These are phyloP conservation scores for Beverwykella pulmonaria DNA, from an alignment of 495 filamentous ascomycete genomes.

Conservation along the genomic window DNA sequence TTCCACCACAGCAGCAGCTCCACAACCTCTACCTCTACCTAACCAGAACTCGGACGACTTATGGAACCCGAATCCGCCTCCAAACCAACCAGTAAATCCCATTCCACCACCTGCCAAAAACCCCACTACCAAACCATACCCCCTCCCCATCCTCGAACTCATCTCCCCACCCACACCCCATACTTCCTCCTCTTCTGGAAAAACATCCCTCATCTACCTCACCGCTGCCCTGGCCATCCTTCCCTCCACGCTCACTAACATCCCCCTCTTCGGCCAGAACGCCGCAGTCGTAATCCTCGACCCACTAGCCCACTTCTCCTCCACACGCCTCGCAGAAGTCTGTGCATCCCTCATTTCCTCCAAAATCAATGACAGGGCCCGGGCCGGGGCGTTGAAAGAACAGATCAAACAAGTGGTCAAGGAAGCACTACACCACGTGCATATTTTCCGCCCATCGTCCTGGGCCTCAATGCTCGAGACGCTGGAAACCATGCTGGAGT, in stretches of 20 bases:
- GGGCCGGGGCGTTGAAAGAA: neutral
- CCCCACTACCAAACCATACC: slow-evolving; percentile 42
- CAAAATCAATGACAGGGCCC: neutral
- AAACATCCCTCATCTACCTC: slow-evolving; percentile 71
- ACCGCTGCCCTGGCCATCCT: slow-evolving; percentile 62
- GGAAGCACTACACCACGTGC: slow-evolving; percentile 46
- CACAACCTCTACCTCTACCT: neutral
- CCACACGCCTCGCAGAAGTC: slow-evolving; percentile 56
- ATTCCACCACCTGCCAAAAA: too few species aligned
- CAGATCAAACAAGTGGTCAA: slow-evolving; percentile 11
- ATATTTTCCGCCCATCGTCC: slow-evolving; percentile 60
- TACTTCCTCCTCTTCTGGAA: slow-evolving; percentile 56
- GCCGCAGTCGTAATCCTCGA: slow-evolving; percentile 72
- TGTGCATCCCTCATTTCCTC: slow-evolving; percentile 17
- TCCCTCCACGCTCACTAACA: slow-evolving; percentile 43
- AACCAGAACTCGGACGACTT: neutral
- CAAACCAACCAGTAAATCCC: neutral
- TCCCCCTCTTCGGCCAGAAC: slow-evolving; percentile 51
- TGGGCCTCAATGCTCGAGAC: slow-evolving; percentile 57
- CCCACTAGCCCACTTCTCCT: slow-evolving; percentile 66
- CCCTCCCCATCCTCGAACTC: slow-evolving; percentile 59
- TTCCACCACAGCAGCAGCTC: neutral
- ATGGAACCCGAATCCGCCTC: slow-evolving; percentile 1
- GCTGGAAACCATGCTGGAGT: slow-evolving; percentile 51
- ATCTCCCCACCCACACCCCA: slow-evolving; percentile 48